Base-by-base conservation (phyloP, 2,329 filamentous ascomycete genomes). In the Leptodontidium sp. region DNA sequence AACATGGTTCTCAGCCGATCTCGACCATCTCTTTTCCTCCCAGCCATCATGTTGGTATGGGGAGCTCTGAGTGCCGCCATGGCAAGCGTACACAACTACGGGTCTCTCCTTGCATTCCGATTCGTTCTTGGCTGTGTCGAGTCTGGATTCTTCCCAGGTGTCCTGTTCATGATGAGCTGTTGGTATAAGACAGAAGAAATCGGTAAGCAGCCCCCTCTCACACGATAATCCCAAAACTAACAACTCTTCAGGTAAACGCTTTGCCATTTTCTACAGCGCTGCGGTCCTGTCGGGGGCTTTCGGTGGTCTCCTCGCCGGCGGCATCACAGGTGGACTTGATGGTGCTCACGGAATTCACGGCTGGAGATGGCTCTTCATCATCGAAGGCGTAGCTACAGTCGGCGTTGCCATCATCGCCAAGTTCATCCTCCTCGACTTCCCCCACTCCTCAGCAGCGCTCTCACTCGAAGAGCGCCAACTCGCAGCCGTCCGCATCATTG, bases 231-330 rank as follows among this genome's bases (percentile, higher is more conserved):
- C 17, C 50, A 38, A 24, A 14, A 32, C n/a, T 65, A 38, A 68
- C 49, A 35, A 11, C 12, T 24, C n/a, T 26, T 15, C 14, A 64
- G 66, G 66, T 11, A 88, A 86, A 73, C 81, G 86, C 1, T 87
- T 88, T 70, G 84, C 83, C 38, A 80, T 88, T n/a, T 88, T 86
- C 75, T 87, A 86, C 72, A 86, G 84, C 0, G 86, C 85, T 1
- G 84, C 85, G 0, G 83, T 88, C 6, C 79, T 87, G 2, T 86
- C 81, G 0, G 85, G 85, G 14, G 84, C 84, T 0, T 85, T 85
- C 59, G 82, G 82, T 11, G 82, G 82, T 8, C 75, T 85, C 3
- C 75, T 85, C 9, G 83, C 83, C 32, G 82, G 82, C 78, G 77
- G 81, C 14, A 74, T 75, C 53, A 71, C 70, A 2, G 80, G 79